These are phyloP conservation scores for Trebouxia sp. DNA, from an alignment of 139 green algal species.

Conservation along the genomic window DNA sequence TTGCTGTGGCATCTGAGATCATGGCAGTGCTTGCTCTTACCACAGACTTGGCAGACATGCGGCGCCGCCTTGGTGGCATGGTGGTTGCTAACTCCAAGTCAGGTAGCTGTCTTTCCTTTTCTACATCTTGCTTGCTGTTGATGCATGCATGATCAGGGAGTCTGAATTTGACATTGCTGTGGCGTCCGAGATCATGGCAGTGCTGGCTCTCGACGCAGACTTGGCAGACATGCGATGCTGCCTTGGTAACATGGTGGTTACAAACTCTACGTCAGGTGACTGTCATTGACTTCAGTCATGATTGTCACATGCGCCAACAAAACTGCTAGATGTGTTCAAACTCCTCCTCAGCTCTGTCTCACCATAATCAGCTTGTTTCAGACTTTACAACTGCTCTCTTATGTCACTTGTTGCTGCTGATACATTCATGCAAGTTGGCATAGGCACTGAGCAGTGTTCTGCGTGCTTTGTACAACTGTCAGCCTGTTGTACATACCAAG, in stretches of 20 bases:
- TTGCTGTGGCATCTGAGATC: slow-evolving; percentile 90
- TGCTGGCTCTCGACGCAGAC: slow-evolving; percentile 89
- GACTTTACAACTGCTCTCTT: too few species aligned
- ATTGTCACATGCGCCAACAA: too few species aligned
- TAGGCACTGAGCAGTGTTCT: too few species aligned
- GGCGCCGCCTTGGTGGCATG: slow-evolving; percentile 89
- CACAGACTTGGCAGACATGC: slow-evolving; percentile 87
- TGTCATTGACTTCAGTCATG: background rate
- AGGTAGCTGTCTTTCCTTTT: slow-evolving; percentile 29
- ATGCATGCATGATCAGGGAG: slow-evolving; percentile 20
- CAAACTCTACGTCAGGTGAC: slow-evolving; percentile 51
- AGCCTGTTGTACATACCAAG: too few species aligned
- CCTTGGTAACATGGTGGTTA: slow-evolving; percentile 92
- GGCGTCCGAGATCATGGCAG: slow-evolving; percentile 95
- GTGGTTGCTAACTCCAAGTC: slow-evolving; percentile 73
- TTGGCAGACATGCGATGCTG: slow-evolving; percentile 90
- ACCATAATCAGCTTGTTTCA: too few species aligned
- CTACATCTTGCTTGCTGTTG: background rate
- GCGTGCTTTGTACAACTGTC: too few species aligned
- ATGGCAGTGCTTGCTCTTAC: slow-evolving; percentile 99
- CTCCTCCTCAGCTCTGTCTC: too few species aligned
- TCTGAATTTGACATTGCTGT: slow-evolving; percentile 97
- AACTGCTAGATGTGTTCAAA: too few species aligned
- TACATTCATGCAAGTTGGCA: too few species aligned
- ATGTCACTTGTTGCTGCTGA: too few species aligned